Percentiles rank a stretch among this genome's conserved stretches.
Conservation (phyloP, 371 early-diverging fungal species). For the Apophysomyces variabilis region DNA sequence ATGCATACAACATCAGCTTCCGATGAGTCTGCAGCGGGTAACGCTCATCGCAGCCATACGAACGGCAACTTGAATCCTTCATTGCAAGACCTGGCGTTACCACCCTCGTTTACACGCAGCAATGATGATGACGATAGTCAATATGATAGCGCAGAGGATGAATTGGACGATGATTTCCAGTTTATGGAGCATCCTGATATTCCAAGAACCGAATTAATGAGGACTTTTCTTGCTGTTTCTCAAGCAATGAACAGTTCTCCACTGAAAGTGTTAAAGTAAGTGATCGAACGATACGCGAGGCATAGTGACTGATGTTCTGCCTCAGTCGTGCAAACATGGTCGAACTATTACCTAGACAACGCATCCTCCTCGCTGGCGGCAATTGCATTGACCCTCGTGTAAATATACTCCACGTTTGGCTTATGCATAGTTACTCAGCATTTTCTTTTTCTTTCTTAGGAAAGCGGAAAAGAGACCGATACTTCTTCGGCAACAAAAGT, state of each 20-base stretch:
- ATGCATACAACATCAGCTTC: no score
- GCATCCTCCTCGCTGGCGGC: constrained; percentile 3
- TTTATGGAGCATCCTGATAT: constrained; percentile 10
- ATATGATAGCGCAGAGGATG: constrained; percentile 17
- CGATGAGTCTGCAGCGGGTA: no score
- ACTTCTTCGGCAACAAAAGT: not conserved
- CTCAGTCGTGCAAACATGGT: constrained; percentile 9
- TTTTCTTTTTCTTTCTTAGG: not conserved
- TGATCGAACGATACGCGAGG: not conserved
- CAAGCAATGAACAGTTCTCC: constrained; percentile 19
- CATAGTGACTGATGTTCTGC: no score
- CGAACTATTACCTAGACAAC: constrained; percentile 25
- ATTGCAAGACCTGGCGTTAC: not conserved
- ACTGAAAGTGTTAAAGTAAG: constrained; percentile 34
- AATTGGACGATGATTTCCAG: not conserved
- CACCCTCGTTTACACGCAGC: constrained; percentile 5
- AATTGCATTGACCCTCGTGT: not conserved
- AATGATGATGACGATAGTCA: not conserved
- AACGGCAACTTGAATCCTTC: no score
- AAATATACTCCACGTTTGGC: not conserved
- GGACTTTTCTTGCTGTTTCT: constrained; percentile 16
- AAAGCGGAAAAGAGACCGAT: not conserved
- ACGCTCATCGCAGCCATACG: no score
- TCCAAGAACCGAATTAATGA: constrained; percentile 19
- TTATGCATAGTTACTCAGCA: not conserved